Percentiles rank a stretch among this genome's conserved stretches.
phyloP scores from a whole-genome alignment of 306 rosid species.

The Cicer bijugum region DNA sequence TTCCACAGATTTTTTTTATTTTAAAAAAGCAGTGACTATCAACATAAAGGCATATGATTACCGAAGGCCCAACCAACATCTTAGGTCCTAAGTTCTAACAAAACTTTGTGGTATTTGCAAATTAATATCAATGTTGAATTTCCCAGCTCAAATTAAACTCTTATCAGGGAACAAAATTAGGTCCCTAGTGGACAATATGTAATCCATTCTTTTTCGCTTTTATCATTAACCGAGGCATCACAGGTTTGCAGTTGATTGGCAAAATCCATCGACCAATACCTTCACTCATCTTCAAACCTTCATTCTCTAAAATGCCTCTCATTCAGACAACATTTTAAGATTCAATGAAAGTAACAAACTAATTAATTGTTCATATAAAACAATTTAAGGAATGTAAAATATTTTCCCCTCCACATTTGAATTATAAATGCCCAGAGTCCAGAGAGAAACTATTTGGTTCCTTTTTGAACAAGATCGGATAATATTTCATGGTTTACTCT shows the following conservation, averaged over 20 bases:
- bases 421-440: constrained; percentile 1
- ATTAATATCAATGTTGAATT: constrained; percentile 17
- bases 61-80: constrained; percentile 25
- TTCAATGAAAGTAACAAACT: neutral
- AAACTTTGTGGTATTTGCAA: constrained; percentile 17
- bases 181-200: constrained; percentile 17
- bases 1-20: neutral
- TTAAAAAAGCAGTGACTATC: neutral
- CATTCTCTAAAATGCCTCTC: constrained; percentile 34
- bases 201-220: constrained; percentile 12
- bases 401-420: neutral
- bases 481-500: constrained; percentile 22
- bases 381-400: constrained; percentile 18
- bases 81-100: constrained; percentile 7
- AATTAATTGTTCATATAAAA: constrained; percentile 6
- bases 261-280: constrained; percentile 27
- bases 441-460: constrained; percentile 28
- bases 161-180: constrained; percentile 17
- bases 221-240: constrained; percentile 5
- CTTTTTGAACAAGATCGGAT: constrained; percentile 1
- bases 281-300: constrained; percentile 30
- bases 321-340: constrained; percentile 19
- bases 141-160: constrained; percentile 35
- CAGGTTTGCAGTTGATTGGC: constrained; percentile 20
- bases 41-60: constrained; percentile 5